Evolutionary conservation across 768 basidiomycete species (phyloP).

Genomic region (Tephrocybe sp.): DNA sequence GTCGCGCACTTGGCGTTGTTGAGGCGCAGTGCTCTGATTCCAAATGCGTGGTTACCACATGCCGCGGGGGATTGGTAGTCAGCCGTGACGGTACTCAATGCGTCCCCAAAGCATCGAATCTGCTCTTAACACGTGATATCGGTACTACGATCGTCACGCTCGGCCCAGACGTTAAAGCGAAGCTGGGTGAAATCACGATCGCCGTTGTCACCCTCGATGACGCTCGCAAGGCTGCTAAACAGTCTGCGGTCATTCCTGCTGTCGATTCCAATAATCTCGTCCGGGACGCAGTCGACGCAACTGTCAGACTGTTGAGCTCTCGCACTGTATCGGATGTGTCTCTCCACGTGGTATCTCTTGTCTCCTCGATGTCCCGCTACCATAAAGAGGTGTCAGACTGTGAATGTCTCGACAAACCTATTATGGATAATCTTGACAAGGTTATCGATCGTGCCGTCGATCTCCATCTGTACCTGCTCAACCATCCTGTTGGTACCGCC

Average conservation of each 20-base stretch:
- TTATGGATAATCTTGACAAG: not conserved
- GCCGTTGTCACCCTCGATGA: not conserved
- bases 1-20: conserved; percentile 8
- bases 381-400: not conserved
- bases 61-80: conserved; percentile 5
- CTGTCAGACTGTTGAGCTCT: not conserved
- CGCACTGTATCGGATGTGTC: not conserved
- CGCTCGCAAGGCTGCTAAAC: not conserved
- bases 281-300: not conserved
- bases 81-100: conserved; percentile 8
- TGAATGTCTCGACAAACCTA: not conserved
- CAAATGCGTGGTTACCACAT: conserved; percentile 10
- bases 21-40: conserved; percentile 6
- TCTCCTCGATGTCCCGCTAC: not conserved
- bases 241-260: not conserved
- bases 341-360: not conserved
- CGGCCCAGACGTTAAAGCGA: not conserved
- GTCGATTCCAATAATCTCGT: not conserved
- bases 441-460: not conserved
- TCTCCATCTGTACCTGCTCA: not conserved
- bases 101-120: conserved; percentile 7
- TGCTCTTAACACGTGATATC: not conserved
- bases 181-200: not conserved
- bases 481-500: not conserved
- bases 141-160: not conserved